A percentile compares a stretch with the other conserved stretches of the same genome.
Conservation (phyloP, 257 asterid species). For the Solanum pinnatisectum region DNA sequence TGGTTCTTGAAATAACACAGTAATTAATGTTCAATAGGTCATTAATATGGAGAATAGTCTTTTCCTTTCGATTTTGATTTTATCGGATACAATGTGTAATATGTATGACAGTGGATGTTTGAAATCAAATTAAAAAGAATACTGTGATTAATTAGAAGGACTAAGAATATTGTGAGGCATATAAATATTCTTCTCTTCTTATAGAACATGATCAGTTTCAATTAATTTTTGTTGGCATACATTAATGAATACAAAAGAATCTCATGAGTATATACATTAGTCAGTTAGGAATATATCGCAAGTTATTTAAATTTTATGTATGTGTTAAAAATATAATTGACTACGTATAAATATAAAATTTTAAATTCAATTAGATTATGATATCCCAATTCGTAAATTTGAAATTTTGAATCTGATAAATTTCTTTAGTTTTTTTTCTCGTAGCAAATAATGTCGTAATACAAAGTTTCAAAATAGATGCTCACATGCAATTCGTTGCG, state of each 20-base stretch:
- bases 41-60: not conserved
- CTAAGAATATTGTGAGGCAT: not conserved
- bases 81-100: not conserved
- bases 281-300: not conserved
- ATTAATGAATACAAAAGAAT: not conserved
- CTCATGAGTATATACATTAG: not conserved
- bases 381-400: rapidly evolving
- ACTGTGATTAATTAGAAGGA: not conserved
- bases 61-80: not conserved
- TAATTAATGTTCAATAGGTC: not conserved
- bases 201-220: not conserved
- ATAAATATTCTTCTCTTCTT: not conserved
- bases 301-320: not conserved
- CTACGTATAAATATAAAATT: not conserved
- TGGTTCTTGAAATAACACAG: not conserved
- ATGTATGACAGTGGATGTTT: not conserved
- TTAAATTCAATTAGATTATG: not conserved
- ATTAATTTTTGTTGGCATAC: not conserved
- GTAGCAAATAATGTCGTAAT: not conserved
- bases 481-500: not conserved
- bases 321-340: not conserved
- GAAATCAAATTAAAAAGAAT: not conserved
- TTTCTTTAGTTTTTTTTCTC: not conserved
- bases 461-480: not conserved
- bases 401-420: not conserved